Evolutionary conservation across 2,329 filamentous ascomycete species (phyloP), one percentile per base, ranked within the genome.

Genomic region (Sporothrix euskadiensis): DNA sequence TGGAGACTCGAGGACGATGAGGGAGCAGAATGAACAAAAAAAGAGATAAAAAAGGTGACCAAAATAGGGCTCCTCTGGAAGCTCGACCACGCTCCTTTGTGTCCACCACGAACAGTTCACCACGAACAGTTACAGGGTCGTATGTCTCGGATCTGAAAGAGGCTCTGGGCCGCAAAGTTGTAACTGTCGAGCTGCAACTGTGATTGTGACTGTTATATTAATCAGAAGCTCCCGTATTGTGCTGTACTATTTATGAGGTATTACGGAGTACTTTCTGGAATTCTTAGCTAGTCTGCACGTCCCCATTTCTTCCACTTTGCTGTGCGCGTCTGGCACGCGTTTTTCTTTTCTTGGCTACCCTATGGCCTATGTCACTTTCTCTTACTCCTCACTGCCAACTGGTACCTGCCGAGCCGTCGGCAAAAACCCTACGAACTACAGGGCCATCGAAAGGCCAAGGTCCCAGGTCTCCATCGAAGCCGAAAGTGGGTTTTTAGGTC

Each of bases 381-480:
- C 52, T n/a, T 26, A 9, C 6, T 49, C 4, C 26, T 12, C 7
- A 26, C 52, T 56, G 52, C 52, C 22, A 49, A 56, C 22, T 56
- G 52, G 49, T 54, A 54, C 19, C 16, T 54, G 49, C 7, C 19
- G 16, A 54, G 49, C 49, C 19, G 49, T 54, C 49, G 19, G 49
- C 49, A 52, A 52, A 52, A 52, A n/a, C 22, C 19, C 52, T 56
- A 56, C 52, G 22, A 19, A n/a, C 22, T 4, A 30, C 30, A 56
- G 26, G 22, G 12, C 22, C 52, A 56, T 56, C 52, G 52, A 56
- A 26, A 56, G 52, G 44, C 44, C 44, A 49, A 49, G 44, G 6
- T 49, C 52, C 52, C n/a, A 56, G 19, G 52, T 56, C 39, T 22
- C n/a, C 61, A 66, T 66, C 39, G 7, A 66, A 47, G 61, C 57